Percentiles rank a stretch among this genome's conserved stretches.
phyloP scores from a whole-genome alignment of 2,329 filamentous ascomycete genomes.

The Venturiaceae sp. region DNA sequence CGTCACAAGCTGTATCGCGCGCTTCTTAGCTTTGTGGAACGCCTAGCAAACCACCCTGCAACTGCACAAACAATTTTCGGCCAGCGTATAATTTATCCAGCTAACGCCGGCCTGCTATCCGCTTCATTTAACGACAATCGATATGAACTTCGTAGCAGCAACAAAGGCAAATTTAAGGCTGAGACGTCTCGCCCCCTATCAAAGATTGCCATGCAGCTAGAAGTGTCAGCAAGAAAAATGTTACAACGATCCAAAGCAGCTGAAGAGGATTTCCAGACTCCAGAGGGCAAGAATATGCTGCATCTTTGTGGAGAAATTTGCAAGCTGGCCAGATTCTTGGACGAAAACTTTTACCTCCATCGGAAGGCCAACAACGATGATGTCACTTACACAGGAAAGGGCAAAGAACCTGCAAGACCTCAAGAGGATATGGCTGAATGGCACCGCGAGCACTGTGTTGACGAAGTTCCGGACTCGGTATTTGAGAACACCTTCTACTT shows the following conservation, averaged over 20 bases:
- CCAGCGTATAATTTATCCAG: slow-evolving; percentile 23
- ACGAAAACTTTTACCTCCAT: slow-evolving; percentile 9
- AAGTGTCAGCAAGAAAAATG: slow-evolving; percentile 16
- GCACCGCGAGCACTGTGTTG: slow-evolving; percentile 21
- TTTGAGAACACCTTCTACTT: slow-evolving; percentile 22
- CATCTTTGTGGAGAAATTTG: slow-evolving; percentile 23
- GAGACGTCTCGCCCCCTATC: slow-evolving; percentile 4
- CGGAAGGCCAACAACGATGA: neutral
- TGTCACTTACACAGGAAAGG: neutral
- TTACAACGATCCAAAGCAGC: neutral
- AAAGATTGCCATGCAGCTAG: slow-evolving; percentile 13
- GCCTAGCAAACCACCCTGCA: slow-evolving; percentile 21
- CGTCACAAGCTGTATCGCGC: slow-evolving; percentile 26
- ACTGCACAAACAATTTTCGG: slow-evolving; percentile 23
- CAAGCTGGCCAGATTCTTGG: slow-evolving; percentile 17
- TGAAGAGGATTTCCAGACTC: slow-evolving; percentile 14
- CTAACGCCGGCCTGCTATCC: slow-evolving; percentile 24
- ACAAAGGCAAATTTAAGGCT: slow-evolving; percentile 9
- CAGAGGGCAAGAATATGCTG: slow-evolving; percentile 21
- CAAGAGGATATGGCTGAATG: slow-evolving; percentile 18
- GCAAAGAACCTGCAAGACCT: neutral
- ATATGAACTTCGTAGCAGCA: slow-evolving; percentile 11
- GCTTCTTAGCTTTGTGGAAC: slow-evolving; percentile 29
- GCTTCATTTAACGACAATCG: slow-evolving; percentile 20
- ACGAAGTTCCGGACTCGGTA: slow-evolving; percentile 24